phyloP scores from a whole-genome alignment of 169 alveolate species.

The Eimeria falciformis region DNA sequence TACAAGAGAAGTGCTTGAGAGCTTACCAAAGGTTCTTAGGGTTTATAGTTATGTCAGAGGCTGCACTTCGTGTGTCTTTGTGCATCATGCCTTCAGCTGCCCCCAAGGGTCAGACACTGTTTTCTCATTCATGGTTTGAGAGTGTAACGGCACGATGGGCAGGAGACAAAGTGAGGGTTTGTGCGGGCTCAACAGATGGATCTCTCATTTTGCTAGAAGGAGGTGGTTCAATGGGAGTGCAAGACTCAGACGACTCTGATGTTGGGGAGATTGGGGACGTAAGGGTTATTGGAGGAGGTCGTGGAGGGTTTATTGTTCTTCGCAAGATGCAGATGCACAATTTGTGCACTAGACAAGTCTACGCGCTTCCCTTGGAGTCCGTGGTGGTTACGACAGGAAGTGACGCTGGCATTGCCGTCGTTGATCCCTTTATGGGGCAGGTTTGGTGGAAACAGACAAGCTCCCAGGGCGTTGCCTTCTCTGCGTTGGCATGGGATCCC shows the following conservation, averaged over 20 bases:
- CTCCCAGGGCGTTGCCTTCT: conserved; percentile 65
- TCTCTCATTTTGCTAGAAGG: conserved; percentile 67
- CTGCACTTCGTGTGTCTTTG: background rate
- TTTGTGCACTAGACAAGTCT: conserved; percentile 55
- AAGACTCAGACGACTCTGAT: conserved; percentile 31
- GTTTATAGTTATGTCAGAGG: no score
- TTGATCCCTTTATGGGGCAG: conserved; percentile 71
- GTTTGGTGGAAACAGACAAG: conserved; percentile 74
- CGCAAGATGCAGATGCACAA: conserved; percentile 57
- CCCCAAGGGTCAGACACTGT: conserved; percentile 5
- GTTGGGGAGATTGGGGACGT: background rate
- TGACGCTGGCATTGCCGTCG: conserved; percentile 73
- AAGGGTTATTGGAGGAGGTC: conserved; percentile 54
- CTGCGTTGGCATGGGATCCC: conserved; percentile 74
- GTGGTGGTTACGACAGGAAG: conserved; percentile 75
- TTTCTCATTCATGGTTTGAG: conserved; percentile 63
- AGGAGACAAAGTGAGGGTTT: conserved; percentile 72
- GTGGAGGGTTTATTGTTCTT: conserved; percentile 38
- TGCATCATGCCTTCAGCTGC: conserved; percentile 13
- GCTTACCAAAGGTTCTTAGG: no score
- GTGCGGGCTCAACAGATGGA: conserved; percentile 72
- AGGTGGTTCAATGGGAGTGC: conserved; percentile 30
- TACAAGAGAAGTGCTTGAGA: no score
- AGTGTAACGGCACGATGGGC: conserved; percentile 64
- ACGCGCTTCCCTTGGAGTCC: conserved; percentile 73